Base-by-base conservation (phyloP, 176 grass and related monocot species). In the Oryza meyeriana region DNA sequence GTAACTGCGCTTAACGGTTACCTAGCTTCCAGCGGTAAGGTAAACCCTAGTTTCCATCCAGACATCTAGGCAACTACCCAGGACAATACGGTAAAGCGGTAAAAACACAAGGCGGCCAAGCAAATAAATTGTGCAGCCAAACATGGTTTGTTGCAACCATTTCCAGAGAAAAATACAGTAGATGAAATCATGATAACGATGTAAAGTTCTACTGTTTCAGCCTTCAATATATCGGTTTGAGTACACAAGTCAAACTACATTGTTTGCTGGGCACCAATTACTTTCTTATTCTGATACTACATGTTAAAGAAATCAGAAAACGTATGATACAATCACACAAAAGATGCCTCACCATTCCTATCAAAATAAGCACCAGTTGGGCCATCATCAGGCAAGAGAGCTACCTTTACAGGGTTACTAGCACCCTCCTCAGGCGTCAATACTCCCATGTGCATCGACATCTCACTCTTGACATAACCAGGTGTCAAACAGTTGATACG, bases 381-480 rank as follows among this genome's bases (percentile, higher is more conserved):
- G 29, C 94, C 71, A 57, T 79, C 88, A 17, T 89, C 77, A 26
- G 88, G 84, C 82, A 93, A 74, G 20, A 93, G 82, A n/a, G 94
- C 94, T 5, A 93, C 78, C 64, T 87, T 89, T 70, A 89, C 86
- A 6, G 88, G 78, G 24, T 89, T 92, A 40, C 88, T 87, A 41
- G 90, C 85, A 26, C 85, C 94, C 73, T 93, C 88, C 45, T 89
- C 91, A 0, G 85, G 72, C 11, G 94, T 83, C 86, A 80, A 34
- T 10, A 32, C 40, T 7, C 91, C 94, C 31, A 77, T 91, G 67
- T 93, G 79, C 75, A 72, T 82, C 35, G 68, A 93, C 0, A 93
- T 84, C 32, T 93, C 91, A 4, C 63, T 89, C 83, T 89, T 93
- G 22, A 97, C 94, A 79, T 84, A 93, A 62, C 91, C 88, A 27